Conservation (phyloP, 2,329 filamentous ascomycete species). For the Furcasterigmium furcatum region DNA sequence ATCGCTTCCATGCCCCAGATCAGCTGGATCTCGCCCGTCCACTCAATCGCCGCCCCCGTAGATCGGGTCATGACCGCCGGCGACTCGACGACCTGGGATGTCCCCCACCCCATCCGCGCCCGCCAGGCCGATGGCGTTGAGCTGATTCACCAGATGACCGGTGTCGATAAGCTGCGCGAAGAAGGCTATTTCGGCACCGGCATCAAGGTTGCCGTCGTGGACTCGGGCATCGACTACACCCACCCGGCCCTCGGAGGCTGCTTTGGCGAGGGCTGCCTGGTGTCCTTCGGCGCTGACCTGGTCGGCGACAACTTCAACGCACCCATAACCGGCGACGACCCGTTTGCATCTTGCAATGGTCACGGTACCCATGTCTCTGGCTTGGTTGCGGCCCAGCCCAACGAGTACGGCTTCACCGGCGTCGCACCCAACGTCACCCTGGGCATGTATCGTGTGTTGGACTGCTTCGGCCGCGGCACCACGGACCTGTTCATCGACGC, state of each 20-base stretch:
- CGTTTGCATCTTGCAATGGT: slow-evolving; percentile 31
- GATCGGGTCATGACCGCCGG: slow-evolving; percentile 39
- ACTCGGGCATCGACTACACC: slow-evolving; percentile 41
- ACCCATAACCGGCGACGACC: slow-evolving; percentile 34
- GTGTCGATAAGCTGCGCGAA: slow-evolving; percentile 34
- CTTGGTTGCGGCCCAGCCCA: slow-evolving; percentile 39
- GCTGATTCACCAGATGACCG: slow-evolving; percentile 23
- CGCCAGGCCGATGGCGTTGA: slow-evolving; percentile 7
- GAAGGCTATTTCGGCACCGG: slow-evolving; percentile 42
- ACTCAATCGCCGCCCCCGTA: slow-evolving; percentile 13
- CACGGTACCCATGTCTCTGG: slow-evolving; percentile 44
- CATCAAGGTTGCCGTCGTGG: slow-evolving; percentile 36
- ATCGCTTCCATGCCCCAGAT: slow-evolving; percentile 18
- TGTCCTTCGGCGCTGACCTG: slow-evolving; percentile 44
- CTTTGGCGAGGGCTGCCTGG: slow-evolving; percentile 45
- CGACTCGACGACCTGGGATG: neutral
- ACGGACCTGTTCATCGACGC: slow-evolving; percentile 38
- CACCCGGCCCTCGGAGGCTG: slow-evolving; percentile 50
- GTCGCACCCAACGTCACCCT: slow-evolving; percentile 36
- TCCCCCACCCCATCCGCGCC: neutral
- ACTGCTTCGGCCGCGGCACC: slow-evolving; percentile 25
- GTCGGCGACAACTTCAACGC: slow-evolving; percentile 33
- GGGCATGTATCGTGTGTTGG: slow-evolving; percentile 34
- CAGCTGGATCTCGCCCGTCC: slow-evolving; percentile 25
- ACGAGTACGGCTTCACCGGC: slow-evolving; percentile 32